Conservation (phyloP, 768 basidiomycete genomes). For the Calocera cornea region DNA sequence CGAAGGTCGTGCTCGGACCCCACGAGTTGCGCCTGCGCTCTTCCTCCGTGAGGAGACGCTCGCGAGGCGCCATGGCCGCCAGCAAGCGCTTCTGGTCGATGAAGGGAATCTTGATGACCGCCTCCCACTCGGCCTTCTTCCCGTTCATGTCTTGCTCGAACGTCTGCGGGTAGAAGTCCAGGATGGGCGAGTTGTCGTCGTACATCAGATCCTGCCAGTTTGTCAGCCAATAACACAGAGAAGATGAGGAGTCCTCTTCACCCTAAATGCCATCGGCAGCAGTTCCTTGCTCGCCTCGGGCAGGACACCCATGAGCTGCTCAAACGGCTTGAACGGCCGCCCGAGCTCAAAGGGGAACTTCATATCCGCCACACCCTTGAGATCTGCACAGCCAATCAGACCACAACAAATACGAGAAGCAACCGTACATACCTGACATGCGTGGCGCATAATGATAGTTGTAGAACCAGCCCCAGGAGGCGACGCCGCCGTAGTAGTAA, state of each 20-base stretch:
- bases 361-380: constrained; percentile 56
- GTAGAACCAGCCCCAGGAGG: constrained; percentile 99
- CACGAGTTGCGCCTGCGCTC: constrained; percentile 64
- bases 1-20: constrained; percentile 71
- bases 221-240: constrained; percentile 1
- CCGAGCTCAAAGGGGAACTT: constrained; percentile 78
- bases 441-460: constrained; percentile 95
- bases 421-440: constrained; percentile 59
- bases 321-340: constrained; percentile 78
- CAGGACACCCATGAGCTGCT: constrained; percentile 96
- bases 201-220: constrained; percentile 70
- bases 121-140: constrained; percentile 98
- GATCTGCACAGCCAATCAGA: constrained; percentile 29
- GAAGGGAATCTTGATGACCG: constrained; percentile 96
- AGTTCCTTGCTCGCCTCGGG: constrained; percentile 82
- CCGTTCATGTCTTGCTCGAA: constrained; percentile 94
- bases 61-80: constrained; percentile 66
- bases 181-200: constrained; percentile 66
- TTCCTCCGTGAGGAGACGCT: constrained; percentile 59
- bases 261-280: constrained; percentile 75
- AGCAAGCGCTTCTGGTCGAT: constrained; percentile 72
- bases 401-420: not conserved
- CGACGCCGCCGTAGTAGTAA: constrained; percentile 95
- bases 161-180: constrained; percentile 85
- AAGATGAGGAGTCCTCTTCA: constrained; percentile 27